Evolutionary conservation across 352 stramenopile genomes (phyloP).

Genomic region (Pythium sp.): DNA sequence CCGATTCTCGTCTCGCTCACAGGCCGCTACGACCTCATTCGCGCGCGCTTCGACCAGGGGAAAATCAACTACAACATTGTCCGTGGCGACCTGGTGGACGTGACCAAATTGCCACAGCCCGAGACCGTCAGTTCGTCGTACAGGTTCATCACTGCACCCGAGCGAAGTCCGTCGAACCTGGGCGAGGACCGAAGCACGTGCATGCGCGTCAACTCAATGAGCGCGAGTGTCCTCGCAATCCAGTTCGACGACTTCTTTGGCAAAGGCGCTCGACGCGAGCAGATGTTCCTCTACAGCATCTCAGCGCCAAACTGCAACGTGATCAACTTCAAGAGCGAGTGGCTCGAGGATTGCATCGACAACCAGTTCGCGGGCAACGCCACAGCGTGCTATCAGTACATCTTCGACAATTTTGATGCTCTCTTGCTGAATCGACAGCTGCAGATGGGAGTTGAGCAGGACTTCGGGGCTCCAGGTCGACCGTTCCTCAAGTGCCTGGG

Average conservation of each 20-base stretch:
- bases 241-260: slow-evolving; percentile 45
- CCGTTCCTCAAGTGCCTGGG: slow-evolving; percentile 45
- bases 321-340: slow-evolving; percentile 37
- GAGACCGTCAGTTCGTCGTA: slow-evolving; percentile 7
- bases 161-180: slow-evolving; percentile 27
- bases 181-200: slow-evolving; percentile 38
- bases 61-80: slow-evolving; percentile 30
- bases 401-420: slow-evolving; percentile 50
- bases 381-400: slow-evolving; percentile 35
- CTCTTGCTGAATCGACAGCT: slow-evolving; percentile 27
- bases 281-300: slow-evolving; percentile 37
- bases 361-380: slow-evolving; percentile 23
- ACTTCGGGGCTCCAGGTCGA: slow-evolving; percentile 35
- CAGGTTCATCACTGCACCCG: slow-evolving; percentile 23
- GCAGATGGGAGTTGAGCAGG: slow-evolving; percentile 29
- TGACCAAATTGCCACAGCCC: slow-evolving; percentile 7
- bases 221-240: slow-evolving; percentile 23
- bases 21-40: slow-evolving; percentile 20
- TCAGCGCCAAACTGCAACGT: slow-evolving; percentile 37
- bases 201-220: slow-evolving; percentile 39
- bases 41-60: slow-evolving; percentile 17
- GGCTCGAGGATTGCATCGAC: slow-evolving; percentile 30
- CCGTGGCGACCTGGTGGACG: slow-evolving; percentile 12
- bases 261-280: slow-evolving; percentile 23
- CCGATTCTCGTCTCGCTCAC: slow-evolving; percentile 19